Conservation (phyloP, 2,329 filamentous ascomycete genomes). For the Allantophomopsis lycopodina region DNA sequence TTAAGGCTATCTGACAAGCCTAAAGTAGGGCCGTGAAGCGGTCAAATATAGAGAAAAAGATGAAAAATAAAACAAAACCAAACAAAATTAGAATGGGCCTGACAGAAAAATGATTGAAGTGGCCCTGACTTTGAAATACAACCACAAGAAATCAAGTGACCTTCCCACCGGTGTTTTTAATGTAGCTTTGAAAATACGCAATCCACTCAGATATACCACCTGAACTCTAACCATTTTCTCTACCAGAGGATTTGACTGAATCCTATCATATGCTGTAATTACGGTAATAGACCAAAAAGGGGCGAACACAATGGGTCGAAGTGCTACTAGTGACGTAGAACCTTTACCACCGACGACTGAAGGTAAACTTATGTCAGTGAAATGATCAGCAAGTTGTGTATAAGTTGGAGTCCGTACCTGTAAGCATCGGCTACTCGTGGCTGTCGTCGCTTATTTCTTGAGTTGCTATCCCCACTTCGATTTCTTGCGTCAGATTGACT, state of each 20-base stretch:
- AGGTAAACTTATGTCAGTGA: conserved; percentile 9
- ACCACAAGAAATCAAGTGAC: conserved; percentile 2
- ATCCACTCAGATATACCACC: too few relatives aligned
- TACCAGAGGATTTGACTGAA: too few relatives aligned
- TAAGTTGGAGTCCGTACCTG: conserved; percentile 10
- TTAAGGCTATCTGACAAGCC: too few relatives aligned
- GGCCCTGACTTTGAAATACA: conserved; percentile 3
- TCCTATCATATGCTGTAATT: too few relatives aligned
- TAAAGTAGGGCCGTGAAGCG: too few relatives aligned
- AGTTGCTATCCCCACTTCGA: conserved; percentile 13
- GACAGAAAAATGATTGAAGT: conserved; percentile 2
- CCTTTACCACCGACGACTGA: conserved; percentile 23
- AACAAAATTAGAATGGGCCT: neutral
- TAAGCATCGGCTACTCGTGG: conserved; percentile 26
- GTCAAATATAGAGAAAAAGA: too few relatives aligned
- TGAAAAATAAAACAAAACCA: too few relatives aligned
- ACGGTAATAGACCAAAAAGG: neutral
- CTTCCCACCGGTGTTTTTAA: too few relatives aligned
- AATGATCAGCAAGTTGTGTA: neutral
- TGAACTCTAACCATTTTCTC: too few relatives aligned
- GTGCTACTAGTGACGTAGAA: too few relatives aligned
- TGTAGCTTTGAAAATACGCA: too few relatives aligned
- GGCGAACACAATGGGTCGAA: too few relatives aligned
- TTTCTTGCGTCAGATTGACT: neutral
- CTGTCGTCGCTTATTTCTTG: conserved; percentile 20